Conservation (phyloP, 495 filamentous ascomycete species). For the Neurospora africana region DNA sequence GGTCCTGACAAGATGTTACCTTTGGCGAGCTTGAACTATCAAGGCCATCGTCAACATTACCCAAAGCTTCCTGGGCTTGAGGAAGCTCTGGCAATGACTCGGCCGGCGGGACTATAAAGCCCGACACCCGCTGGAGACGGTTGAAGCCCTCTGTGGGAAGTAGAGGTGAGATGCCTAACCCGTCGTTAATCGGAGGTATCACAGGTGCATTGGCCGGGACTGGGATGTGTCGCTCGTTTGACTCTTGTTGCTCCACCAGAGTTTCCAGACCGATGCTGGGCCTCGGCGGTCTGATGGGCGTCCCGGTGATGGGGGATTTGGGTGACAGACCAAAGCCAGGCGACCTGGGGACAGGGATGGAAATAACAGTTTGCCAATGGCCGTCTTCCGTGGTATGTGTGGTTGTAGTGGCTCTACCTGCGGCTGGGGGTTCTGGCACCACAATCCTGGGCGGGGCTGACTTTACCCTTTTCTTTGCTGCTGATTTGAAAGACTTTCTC, state of each 20-base stretch:
- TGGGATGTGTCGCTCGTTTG: background rate
- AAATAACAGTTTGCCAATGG: constrained; percentile 41
- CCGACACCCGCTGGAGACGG: background rate
- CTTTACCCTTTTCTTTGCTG: background rate
- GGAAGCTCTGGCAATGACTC: background rate
- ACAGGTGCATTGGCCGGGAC: background rate
- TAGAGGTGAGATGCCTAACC: background rate
- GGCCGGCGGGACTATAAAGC: background rate
- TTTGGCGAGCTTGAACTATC: background rate
- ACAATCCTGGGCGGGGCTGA: constrained; percentile 18
- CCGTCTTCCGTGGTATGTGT: constrained; percentile 13
- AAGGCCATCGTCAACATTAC: background rate
- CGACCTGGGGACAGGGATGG: constrained; percentile 26
- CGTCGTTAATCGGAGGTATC: constrained; percentile 2
- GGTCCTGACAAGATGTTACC: background rate
- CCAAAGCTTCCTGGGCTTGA: background rate
- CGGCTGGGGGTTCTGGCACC: constrained; percentile 37
- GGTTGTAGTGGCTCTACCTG: constrained; percentile 22
- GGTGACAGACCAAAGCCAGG: background rate
- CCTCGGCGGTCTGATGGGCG: background rate
- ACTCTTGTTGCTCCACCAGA: constrained; percentile 13
- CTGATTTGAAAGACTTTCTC: background rate
- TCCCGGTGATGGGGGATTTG: background rate
- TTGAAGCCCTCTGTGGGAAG: background rate
- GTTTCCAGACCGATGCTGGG: constrained; percentile 14